Evolutionary conservation across 768 basidiomycete species (phyloP).

Genomic region (Boletus eberwhitei): DNA sequence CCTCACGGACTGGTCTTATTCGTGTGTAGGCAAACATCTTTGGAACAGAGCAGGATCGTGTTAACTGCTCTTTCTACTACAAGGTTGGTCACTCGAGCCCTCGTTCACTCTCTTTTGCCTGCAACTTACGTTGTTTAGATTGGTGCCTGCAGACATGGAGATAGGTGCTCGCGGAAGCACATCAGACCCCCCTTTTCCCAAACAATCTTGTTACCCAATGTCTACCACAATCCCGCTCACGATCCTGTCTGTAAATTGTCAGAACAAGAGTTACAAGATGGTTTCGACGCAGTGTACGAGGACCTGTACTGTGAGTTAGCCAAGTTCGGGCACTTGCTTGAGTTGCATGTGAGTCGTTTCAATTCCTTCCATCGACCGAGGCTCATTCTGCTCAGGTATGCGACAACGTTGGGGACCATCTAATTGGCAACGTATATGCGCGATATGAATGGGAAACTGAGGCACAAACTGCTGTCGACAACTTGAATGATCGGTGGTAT

Average conservation of each 20-base stretch:
- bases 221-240: slow-evolving; percentile 97
- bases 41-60: slow-evolving; percentile 90
- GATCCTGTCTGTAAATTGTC: slow-evolving; percentile 86
- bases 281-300: slow-evolving; percentile 92
- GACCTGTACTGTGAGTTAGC: slow-evolving; percentile 92
- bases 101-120: background rate
- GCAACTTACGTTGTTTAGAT: slow-evolving; percentile 50
- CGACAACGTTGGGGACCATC: slow-evolving; percentile 99
- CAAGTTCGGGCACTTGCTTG: slow-evolving; percentile 93
- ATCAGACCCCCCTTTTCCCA: slow-evolving; percentile 97
- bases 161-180: slow-evolving; percentile 97
- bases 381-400: slow-evolving; percentile 58
- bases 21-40: slow-evolving; percentile 82
- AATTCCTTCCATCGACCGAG: background rate
- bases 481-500: slow-evolving; percentile 96
- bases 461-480: slow-evolving; percentile 89
- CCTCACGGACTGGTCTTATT: slow-evolving; percentile 1
- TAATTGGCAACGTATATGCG: slow-evolving; percentile 97
- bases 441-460: slow-evolving; percentile 99
- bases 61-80: slow-evolving; percentile 99
- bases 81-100: slow-evolving; percentile 52
- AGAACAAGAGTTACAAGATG: slow-evolving; percentile 85
- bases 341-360: slow-evolving; percentile 74
- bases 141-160: slow-evolving; percentile 97
- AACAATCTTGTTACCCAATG: slow-evolving; percentile 93